phyloP scores from a whole-genome alignment of 2,329 filamentous ascomycete species.

The Colletotrichum lupini region DNA sequence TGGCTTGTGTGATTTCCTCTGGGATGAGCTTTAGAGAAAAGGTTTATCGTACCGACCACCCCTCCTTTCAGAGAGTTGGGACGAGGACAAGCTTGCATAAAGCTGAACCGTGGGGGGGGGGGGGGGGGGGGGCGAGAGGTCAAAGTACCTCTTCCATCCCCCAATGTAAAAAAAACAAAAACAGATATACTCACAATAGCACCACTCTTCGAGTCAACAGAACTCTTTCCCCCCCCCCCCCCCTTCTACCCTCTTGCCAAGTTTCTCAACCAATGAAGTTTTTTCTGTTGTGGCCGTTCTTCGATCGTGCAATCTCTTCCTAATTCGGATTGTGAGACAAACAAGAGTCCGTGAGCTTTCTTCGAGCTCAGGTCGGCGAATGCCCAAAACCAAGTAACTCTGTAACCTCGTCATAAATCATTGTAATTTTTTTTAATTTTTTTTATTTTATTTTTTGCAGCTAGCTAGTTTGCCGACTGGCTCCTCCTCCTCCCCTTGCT shows the following conservation, averaged over 20 bases:
- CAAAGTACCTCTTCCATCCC: not conserved
- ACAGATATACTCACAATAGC: not conserved
- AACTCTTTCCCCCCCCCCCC: too few species aligned
- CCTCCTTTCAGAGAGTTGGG: not conserved
- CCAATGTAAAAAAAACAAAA: not conserved
- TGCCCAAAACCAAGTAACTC: too few species aligned
- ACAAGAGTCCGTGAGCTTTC: not conserved
- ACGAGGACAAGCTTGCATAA: slow-evolving; percentile 16
- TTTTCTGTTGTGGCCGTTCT: not conserved
- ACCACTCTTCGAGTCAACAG: not conserved
- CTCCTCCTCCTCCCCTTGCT: not conserved
- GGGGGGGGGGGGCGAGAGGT: not conserved
- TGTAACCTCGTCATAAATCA: too few species aligned
- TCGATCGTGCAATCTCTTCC: not conserved
- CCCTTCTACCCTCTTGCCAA: too few species aligned
- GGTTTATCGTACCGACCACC: not conserved
- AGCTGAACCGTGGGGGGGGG: not conserved
- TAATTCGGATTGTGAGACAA: not conserved
- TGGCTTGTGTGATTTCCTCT: not conserved
- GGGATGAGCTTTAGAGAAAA: not conserved
- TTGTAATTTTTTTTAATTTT: too few species aligned
- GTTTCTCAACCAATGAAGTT: too few species aligned
- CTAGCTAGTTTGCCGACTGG: not conserved
- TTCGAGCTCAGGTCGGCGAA: too few species aligned
- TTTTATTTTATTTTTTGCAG: too few species aligned